Evolutionary conservation across 768 basidiomycete species (phyloP), one percentile per base, ranked within the genome.

Genomic region (Pleurotus ostreatus): DNA sequence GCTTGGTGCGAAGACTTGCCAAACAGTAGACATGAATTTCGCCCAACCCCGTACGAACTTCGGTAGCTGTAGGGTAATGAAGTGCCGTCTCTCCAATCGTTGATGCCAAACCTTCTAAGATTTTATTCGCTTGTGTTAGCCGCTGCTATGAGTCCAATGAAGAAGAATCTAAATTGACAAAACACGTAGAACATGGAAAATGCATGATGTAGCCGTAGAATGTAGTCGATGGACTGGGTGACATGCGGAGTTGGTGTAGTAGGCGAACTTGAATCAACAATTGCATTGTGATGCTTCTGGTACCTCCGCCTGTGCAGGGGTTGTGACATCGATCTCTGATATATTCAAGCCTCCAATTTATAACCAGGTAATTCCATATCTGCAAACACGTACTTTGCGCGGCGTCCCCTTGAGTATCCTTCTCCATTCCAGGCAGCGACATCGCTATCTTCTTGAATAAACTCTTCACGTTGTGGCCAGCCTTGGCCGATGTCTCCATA

Each of bases 371-470:
- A 63, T 26, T 34, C 34, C 23, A 41, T 46, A 38, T 37, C 38
- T 30, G 13, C n/a, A 39, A 40, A 15, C 66, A 64, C 76, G 57
- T 63, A 81, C 81, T 83, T 44, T 79, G 78, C 56, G 80, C 82
- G n/a, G 77, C 65, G 59, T 86, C 80, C 40, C 70, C 73, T 60
- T 86, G 85, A 20, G 64, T 77, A 37, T 88, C 91, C 68, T 89
- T 93, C 65, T 95, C 93, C 84, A 94, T 94, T 11, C 97, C 97
- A 16, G 97, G 96, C 49, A 99, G 73, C 2, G 94, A 94, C 88
- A 98, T 86, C 1, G 97, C 97, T 62, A 99, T 99, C 80, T 98
- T 98, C 78, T 98, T 95, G 81, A 99, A 99, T 62, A 99, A 71
- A 62, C 92, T 92, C 78, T 99, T 99, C 59, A 99, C 97, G 61